Evolutionary conservation across 805 yeast species (phyloP).

Genomic region (Spathaspora gorwiae): DNA sequence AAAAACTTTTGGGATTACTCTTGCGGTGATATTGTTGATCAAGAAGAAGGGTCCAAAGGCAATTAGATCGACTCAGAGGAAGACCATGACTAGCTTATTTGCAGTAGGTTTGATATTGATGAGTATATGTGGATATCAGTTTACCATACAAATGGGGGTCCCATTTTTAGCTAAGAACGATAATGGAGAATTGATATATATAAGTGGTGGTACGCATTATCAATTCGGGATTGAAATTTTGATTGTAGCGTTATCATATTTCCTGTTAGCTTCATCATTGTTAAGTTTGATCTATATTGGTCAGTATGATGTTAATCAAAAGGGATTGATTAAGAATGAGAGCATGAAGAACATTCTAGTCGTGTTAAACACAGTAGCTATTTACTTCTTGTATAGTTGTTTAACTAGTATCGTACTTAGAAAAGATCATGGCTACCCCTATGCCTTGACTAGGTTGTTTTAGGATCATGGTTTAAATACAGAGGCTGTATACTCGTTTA

Average conservation of each 20-base stretch:
- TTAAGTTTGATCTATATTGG: conserved; percentile 38
- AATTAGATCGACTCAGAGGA: conserved; percentile 17
- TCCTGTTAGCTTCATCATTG: conserved; percentile 39
- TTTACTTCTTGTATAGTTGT: conserved; percentile 38
- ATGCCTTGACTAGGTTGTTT: conserved; percentile 26
- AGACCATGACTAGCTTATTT: conserved; percentile 12
- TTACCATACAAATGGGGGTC: conserved; percentile 53
- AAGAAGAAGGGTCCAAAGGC: conserved; percentile 43
- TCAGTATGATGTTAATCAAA: conserved; percentile 19
- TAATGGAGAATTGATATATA: conserved; percentile 47
- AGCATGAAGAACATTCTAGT: conserved; percentile 13
- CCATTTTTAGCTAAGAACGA: conserved; percentile 58
- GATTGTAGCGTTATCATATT: conserved; percentile 48
- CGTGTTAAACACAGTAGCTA: conserved; percentile 15
- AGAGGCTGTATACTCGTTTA: no score
- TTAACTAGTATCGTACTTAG: conserved; percentile 41
- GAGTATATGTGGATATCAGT: conserved; percentile 58
- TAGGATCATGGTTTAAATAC: conserved; percentile 7
- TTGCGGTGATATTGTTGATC: conserved; percentile 40
- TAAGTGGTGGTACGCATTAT: conserved; percentile 62
- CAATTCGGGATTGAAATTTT: conserved; percentile 70
- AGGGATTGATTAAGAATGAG: conserved; percentile 16
- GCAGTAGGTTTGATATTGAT: conserved; percentile 33
- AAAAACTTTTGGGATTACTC: conserved; percentile 42
- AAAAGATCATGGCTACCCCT: conserved; percentile 50